These are phyloP conservation scores for Bauhinia variegata DNA, from an alignment of 306 rosid species.

Conservation along the genomic window DNA sequence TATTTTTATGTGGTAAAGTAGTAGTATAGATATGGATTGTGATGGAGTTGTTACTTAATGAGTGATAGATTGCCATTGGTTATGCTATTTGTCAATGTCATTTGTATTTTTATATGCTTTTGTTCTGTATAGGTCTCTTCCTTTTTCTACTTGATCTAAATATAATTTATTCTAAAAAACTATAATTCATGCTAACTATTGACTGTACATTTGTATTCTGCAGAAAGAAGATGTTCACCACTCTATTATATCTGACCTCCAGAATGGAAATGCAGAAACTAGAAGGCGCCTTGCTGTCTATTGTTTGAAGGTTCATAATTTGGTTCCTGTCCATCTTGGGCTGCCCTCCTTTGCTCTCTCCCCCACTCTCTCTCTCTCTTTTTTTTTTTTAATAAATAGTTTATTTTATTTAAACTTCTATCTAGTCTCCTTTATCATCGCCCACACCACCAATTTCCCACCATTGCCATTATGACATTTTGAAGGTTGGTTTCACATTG, in stretches of 20 bases:
- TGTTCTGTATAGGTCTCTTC: constrained; percentile 10
- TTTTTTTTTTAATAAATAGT: background rate
- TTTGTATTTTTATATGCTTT: constrained; percentile 9
- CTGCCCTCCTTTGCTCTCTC: constrained; percentile 35
- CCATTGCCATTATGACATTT: no score
- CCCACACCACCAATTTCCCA: background rate
- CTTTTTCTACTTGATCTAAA: constrained; percentile 33
- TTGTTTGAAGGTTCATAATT: constrained; percentile 79
- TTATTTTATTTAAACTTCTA: no score
- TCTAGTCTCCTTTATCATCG: background rate
- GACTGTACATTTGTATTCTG: constrained; percentile 30
- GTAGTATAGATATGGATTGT: constrained; percentile 14
- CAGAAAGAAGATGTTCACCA: constrained; percentile 99
- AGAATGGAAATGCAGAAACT: constrained; percentile 96
- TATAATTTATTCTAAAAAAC: constrained; percentile 13
- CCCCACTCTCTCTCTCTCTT: no score
- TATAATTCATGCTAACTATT: constrained; percentile 22
- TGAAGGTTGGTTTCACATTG: background rate
- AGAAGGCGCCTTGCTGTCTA: constrained; percentile 97
- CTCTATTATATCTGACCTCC: constrained; percentile 96
- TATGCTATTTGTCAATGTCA: constrained; percentile 8
- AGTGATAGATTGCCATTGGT: constrained; percentile 10
- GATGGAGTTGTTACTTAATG: constrained; percentile 13
- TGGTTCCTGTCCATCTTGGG: constrained; percentile 32
- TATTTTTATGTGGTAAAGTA: background rate